Evolutionary conservation across 2,329 filamentous ascomycete genomes (phyloP).

Genomic region (Diplocarpon mali): DNA sequence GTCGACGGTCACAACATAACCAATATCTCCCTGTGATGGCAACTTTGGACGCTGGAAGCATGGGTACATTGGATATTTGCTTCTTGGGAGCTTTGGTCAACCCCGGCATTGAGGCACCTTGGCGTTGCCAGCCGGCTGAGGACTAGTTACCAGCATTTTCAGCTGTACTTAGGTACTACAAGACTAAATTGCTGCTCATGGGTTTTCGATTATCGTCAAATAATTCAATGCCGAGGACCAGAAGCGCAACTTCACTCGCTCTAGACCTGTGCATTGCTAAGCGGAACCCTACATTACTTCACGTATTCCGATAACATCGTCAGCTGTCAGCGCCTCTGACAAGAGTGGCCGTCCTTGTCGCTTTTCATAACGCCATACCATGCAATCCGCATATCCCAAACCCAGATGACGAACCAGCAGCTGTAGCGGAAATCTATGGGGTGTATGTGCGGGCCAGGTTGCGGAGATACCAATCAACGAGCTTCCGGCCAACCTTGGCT

Average conservation of each 20-base stretch:
- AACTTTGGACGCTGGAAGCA: not conserved
- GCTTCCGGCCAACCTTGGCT: constrained; percentile 91
- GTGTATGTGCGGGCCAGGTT: constrained; percentile 87
- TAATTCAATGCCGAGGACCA: not conserved
- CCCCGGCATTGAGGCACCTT: too few relatives aligned
- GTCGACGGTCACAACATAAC: not conserved
- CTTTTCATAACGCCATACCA: constrained; percentile 24
- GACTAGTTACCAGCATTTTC: not conserved
- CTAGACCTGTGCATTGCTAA: constrained; percentile 3
- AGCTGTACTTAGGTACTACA: not conserved
- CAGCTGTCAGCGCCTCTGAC: constrained; percentile 4
- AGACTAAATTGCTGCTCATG: not conserved
- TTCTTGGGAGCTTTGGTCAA: not conserved
- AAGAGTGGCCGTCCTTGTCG: constrained; percentile 1
- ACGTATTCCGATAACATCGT: constrained; percentile 1
- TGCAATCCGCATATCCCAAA: constrained; percentile 18
- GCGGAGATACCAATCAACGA: constrained; percentile 98
- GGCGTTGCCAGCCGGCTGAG: not conserved
- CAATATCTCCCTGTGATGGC: not conserved
- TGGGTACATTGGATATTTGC: not conserved
- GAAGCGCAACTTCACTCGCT: not conserved
- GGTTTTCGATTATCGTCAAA: constrained; percentile 2
- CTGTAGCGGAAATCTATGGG: constrained; percentile 32
- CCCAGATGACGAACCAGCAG: constrained; percentile 14
- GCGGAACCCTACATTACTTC: constrained; percentile 4